These are phyloP conservation scores for Blastobotrys chiropterorum DNA, from an alignment of 805 yeast genomes.

Conservation along the genomic window DNA sequence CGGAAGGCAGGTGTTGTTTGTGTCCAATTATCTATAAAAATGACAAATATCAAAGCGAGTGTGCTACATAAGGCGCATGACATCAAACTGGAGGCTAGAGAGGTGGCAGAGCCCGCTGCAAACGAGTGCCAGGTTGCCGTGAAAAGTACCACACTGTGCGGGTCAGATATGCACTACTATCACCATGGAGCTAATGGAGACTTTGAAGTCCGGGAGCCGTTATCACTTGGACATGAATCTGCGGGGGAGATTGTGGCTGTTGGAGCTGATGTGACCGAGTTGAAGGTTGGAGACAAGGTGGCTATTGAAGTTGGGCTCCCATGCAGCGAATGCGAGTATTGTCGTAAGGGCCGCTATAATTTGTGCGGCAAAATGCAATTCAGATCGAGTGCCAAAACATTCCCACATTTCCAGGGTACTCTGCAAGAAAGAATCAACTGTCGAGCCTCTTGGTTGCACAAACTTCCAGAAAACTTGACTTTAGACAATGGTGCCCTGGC, in stretches of 20 bases:
- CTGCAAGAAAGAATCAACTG: conserved; percentile 62
- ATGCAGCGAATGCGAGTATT: conserved; percentile 65
- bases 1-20: background rate
- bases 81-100: conserved; percentile 11
- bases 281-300: conserved; percentile 77
- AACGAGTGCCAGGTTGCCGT: conserved; percentile 61
- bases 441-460: conserved; percentile 78
- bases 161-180: conserved; percentile 80
- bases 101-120: conserved; percentile 26
- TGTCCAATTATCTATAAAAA: background rate
- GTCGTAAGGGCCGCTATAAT: conserved; percentile 74
- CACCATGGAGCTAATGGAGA: conserved; percentile 74
- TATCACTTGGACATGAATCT: conserved; percentile 88
- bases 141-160: conserved; percentile 83
- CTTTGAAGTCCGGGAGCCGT: conserved; percentile 65
- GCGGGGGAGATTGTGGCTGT: conserved; percentile 69
- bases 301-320: conserved; percentile 81
- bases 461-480: conserved; percentile 69
- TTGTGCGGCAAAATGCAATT: conserved; percentile 83
- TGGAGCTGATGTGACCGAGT: conserved; percentile 56
- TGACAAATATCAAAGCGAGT: conserved; percentile 11
- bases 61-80: conserved; percentile 17
- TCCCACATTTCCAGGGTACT: conserved; percentile 74
- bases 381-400: conserved; percentile 66
- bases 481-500: conserved; percentile 83